phyloP scores from a whole-genome alignment of 2,329 filamentous ascomycete genomes.

The Aspergillus viridinutans region DNA sequence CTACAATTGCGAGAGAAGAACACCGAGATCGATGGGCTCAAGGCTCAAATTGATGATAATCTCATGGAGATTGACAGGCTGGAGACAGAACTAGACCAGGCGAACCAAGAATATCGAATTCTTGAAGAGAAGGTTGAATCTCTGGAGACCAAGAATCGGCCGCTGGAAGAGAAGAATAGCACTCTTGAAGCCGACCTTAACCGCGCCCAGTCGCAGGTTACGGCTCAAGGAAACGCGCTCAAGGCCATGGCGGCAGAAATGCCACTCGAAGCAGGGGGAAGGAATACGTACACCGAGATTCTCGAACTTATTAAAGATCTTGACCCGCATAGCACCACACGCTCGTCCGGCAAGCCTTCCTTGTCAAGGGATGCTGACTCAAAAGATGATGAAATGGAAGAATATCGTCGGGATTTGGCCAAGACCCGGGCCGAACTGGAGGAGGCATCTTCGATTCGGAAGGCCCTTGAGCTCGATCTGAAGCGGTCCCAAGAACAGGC shows the following conservation, averaged over 20 bases:
- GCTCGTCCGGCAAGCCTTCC: slow-evolving; percentile 8
- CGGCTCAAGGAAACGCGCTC: slow-evolving; percentile 35
- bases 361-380: slow-evolving; percentile 14
- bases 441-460: slow-evolving; percentile 23
- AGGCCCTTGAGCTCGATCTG: slow-evolving; percentile 32
- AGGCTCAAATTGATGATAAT: slow-evolving; percentile 31
- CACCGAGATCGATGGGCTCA: slow-evolving; percentile 34
- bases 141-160: slow-evolving; percentile 31
- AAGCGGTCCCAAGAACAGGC: slow-evolving; percentile 34
- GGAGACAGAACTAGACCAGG: slow-evolving; percentile 30
- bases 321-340: slow-evolving; percentile 18
- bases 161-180: slow-evolving; percentile 36
- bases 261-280: slow-evolving; percentile 25
- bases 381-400: slow-evolving; percentile 17
- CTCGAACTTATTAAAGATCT: slow-evolving; percentile 35
- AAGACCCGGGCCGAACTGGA: slow-evolving; percentile 28
- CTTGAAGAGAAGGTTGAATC: slow-evolving; percentile 32
- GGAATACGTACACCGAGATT: slow-evolving; percentile 37
- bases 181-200: slow-evolving; percentile 34
- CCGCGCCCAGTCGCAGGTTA: slow-evolving; percentile 32
- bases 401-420: slow-evolving; percentile 25
- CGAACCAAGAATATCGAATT: slow-evolving; percentile 29
- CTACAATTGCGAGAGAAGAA: slow-evolving; percentile 33
- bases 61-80: slow-evolving; percentile 33
- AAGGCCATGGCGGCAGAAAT: slow-evolving; percentile 35